phyloP scores from a whole-genome alignment of 2,329 filamentous ascomycete species.

The Cladosporium sp. region DNA sequence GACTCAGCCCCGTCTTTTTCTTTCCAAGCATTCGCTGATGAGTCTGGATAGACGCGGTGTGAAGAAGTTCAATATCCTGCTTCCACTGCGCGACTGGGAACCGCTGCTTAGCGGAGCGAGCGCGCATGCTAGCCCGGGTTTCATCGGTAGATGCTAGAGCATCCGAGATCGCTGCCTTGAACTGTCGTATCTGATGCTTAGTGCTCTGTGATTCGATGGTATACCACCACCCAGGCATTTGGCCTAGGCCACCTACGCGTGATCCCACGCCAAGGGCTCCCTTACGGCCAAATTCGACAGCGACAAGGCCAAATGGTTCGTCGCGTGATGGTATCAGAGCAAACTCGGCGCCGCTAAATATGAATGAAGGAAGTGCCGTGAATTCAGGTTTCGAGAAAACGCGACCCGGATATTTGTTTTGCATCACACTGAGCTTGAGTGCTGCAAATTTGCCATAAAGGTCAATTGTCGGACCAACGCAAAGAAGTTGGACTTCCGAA shows the following conservation, averaged over 20 bases:
- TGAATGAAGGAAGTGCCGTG: conserved; percentile 61
- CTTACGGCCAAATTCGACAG: conserved; percentile 65
- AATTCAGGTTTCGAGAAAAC: conserved; percentile 66
- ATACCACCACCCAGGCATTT: conserved; percentile 70
- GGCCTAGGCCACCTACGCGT: conserved; percentile 61
- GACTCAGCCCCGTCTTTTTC: conserved; percentile 8
- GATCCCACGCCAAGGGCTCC: conserved; percentile 64
- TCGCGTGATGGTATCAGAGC: conserved; percentile 65
- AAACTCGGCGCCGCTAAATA: conserved; percentile 67
- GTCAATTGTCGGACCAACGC: conserved; percentile 62
- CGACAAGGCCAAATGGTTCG: conserved; percentile 65
- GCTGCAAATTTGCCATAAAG: conserved; percentile 65
- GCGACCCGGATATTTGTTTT: conserved; percentile 61
- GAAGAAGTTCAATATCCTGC: conserved; percentile 59
- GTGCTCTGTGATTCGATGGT: conserved; percentile 63
- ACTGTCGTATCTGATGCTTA: conserved; percentile 60
- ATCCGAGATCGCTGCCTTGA: conserved; percentile 59
- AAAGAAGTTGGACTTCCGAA: conserved; percentile 58
- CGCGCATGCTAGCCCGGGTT: conserved; percentile 59
- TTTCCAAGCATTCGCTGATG: conserved; percentile 37
- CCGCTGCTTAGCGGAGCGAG: conserved; percentile 60
- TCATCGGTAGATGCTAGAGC: conserved; percentile 55
- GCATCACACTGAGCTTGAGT: conserved; percentile 59
- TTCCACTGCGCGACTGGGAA: conserved; percentile 67
- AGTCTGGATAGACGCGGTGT: conserved; percentile 56